These are phyloP conservation scores for Metschnikowia gruessii DNA, from an alignment of 805 yeast species.

Conservation along the genomic window DNA sequence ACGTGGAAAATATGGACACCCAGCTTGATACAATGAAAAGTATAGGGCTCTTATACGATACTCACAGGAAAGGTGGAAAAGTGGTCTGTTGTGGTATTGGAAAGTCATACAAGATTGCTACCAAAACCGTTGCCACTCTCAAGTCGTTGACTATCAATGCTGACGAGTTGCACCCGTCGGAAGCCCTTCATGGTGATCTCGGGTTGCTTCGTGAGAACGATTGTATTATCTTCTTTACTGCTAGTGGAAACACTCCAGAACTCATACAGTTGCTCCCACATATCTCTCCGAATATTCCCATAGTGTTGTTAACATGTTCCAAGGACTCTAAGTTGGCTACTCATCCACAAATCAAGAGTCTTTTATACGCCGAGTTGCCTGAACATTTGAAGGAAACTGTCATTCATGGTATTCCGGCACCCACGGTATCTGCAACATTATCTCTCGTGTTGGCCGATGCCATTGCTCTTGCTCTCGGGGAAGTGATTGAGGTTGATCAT, in stretches of 20 bases:
- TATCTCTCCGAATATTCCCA: conserved; percentile 50
- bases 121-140: conserved; percentile 76
- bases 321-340: conserved; percentile 53
- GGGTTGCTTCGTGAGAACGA: conserved; percentile 65
- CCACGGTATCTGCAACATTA: conserved; percentile 79
- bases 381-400: conserved; percentile 52
- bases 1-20: conserved; percentile 43
- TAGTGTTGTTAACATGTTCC: conserved; percentile 62
- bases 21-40: conserved; percentile 44
- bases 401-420: conserved; percentile 80
- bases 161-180: conserved; percentile 72
- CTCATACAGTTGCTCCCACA: conserved; percentile 57
- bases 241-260: conserved; percentile 84
- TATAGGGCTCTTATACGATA: conserved; percentile 36
- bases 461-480: conserved; percentile 68
- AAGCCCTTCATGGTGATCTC: conserved; percentile 87
- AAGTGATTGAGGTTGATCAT: conserved; percentile 57
- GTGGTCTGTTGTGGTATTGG: conserved; percentile 82
- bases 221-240: conserved; percentile 62
- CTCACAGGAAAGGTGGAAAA: conserved; percentile 51
- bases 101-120: conserved; percentile 75
- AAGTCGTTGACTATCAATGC: conserved; percentile 75
- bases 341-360: conserved; percentile 46
- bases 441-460: conserved; percentile 78
- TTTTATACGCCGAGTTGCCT: conserved; percentile 65